Percentiles rank a stretch among this genome's conserved stretches.
These are phyloP conservation scores for Aphanomyces stellatus DNA, from an alignment of 352 stramenopile species.

Conservation along the genomic window DNA sequence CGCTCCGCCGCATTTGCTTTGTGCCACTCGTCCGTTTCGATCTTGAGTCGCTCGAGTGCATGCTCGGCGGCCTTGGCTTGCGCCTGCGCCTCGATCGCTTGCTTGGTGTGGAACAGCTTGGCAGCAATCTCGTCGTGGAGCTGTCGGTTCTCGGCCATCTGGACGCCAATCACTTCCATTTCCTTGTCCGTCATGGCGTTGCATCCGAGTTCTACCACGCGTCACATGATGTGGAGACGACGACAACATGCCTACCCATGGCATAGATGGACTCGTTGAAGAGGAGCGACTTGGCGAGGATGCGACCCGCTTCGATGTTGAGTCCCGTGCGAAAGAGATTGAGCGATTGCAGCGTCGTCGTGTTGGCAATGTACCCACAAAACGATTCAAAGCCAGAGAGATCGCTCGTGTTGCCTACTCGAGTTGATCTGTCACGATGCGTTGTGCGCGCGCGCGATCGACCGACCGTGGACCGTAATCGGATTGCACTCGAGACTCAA, in stretches of 20 bases:
- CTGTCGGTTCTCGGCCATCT: conserved; percentile 38
- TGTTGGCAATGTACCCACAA: background rate
- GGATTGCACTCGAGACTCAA: conserved; percentile 54
- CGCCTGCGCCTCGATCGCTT: background rate
- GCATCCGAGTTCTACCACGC: conserved; percentile 29
- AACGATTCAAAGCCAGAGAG: conserved; percentile 6
- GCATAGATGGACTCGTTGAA: conserved; percentile 44
- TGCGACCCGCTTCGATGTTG: conserved; percentile 35
- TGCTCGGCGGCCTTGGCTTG: conserved; percentile 25
- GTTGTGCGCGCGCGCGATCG: too few relatives aligned
- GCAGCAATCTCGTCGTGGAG: conserved; percentile 4
- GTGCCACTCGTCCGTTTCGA: conserved; percentile 3
- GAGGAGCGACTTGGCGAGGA: conserved; percentile 32
- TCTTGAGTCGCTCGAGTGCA: conserved; percentile 26
- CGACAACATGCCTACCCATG: too few relatives aligned
- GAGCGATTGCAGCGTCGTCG: conserved; percentile 34
- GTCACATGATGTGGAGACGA: background rate
- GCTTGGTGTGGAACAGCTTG: background rate
- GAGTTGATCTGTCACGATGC: background rate
- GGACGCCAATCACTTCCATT: conserved; percentile 32
- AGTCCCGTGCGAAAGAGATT: conserved; percentile 59
- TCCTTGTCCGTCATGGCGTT: conserved; percentile 43
- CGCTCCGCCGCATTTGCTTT: conserved; percentile 4
- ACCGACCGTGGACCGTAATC: conserved; percentile 20
- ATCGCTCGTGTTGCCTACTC: conserved; percentile 9